Conservation (phyloP, 768 basidiomycete species). For the Leccinellum luteum region DNA sequence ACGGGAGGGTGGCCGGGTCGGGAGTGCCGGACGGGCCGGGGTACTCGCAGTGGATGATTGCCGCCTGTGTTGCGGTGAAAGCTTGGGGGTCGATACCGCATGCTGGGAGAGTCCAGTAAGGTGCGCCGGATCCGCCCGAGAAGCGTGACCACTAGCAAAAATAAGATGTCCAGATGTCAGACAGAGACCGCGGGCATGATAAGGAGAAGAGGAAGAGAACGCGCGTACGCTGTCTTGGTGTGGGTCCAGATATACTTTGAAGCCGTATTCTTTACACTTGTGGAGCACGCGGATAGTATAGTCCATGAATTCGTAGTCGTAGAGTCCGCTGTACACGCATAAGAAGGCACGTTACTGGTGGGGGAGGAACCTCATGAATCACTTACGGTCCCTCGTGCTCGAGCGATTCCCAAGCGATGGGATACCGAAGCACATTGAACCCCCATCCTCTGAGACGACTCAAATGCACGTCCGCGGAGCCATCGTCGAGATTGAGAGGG, state of each 20-base stretch:
- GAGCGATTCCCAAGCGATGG: slow-evolving; percentile 93
- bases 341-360: neutral
- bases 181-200: neutral
- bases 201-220: neutral
- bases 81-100: slow-evolving; percentile 87
- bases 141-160: slow-evolving; percentile 84
- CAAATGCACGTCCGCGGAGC: slow-evolving; percentile 82
- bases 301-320: slow-evolving; percentile 90
- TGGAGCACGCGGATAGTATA: slow-evolving; percentile 84
- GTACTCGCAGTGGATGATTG: slow-evolving; percentile 89
- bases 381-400: slow-evolving; percentile 96
- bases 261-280: slow-evolving; percentile 91
- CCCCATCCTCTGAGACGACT: slow-evolving; percentile 90
- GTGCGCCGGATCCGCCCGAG: slow-evolving; percentile 92
- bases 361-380: neutral
- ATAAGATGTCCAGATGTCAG: neutral
- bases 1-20: slow-evolving; percentile 73
- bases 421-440: slow-evolving; percentile 79
- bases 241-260: slow-evolving; percentile 90
- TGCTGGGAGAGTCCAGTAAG: slow-evolving; percentile 88
- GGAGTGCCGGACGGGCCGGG: slow-evolving; percentile 51
- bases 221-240: slow-evolving; percentile 89
- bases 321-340: slow-evolving; percentile 60
- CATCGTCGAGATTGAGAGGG: slow-evolving; percentile 83
- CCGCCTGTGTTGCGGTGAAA: slow-evolving; percentile 81